These are phyloP conservation scores for Ceratobasidium sp. DNA, from an alignment of 1,284 basidiomycete genomes.

Conservation along the genomic window DNA sequence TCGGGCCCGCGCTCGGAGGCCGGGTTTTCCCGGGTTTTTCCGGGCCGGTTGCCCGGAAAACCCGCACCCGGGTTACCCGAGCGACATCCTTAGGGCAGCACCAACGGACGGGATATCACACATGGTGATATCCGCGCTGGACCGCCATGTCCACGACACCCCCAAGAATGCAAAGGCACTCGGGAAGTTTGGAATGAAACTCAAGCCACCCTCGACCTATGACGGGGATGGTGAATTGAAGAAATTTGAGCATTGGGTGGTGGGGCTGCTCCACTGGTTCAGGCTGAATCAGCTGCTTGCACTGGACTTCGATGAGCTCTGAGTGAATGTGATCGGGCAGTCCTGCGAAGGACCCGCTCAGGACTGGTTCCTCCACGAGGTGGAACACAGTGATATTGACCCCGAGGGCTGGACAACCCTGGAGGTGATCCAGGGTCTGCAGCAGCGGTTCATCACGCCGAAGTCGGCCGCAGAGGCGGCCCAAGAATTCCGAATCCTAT, in stretches of 20 bases:
- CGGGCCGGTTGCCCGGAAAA: too few relatives aligned
- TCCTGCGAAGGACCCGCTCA: not conserved
- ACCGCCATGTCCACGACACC: not conserved
- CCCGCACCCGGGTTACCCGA: too few relatives aligned
- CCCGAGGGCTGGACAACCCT: constrained; percentile 2
- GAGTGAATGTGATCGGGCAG: not conserved
- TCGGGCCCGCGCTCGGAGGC: too few relatives aligned
- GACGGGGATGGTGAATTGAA: not conserved
- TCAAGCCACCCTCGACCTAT: not conserved
- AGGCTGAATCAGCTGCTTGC: not conserved
- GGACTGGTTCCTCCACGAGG: not conserved
- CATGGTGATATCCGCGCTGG: not conserved
- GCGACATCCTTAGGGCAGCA: not conserved
- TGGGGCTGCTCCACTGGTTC: not conserved
- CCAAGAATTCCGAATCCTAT: not conserved
- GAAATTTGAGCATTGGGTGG: not conserved
- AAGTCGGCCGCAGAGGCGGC: not conserved
- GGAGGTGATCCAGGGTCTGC: constrained; percentile 2
- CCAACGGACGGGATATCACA: not conserved
- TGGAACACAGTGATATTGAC: not conserved
- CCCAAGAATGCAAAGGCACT: not conserved
- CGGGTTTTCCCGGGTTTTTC: too few relatives aligned
- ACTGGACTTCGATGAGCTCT: not conserved
- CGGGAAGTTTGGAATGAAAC: not conserved
- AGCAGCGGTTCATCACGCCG: not conserved